A percentile compares a stretch with the other conserved stretches of the same genome.
phyloP scores from a whole-genome alignment of 805 yeast genomes.

The Torulaspora maleeae region DNA sequence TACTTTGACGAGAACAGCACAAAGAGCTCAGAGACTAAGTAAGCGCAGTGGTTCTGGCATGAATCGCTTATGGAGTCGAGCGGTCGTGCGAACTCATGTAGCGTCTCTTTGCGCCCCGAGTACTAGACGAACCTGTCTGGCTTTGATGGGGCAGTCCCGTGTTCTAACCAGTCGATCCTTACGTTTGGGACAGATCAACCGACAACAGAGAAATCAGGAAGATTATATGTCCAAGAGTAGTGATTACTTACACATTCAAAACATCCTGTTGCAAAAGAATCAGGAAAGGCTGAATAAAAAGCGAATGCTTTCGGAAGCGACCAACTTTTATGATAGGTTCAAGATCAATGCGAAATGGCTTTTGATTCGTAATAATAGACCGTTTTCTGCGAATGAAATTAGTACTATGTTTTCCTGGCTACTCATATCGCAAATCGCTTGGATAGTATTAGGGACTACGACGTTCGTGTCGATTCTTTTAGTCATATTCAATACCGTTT shows the following conservation, averaged over 20 bases:
- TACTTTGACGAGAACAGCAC: neutral
- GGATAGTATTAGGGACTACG: slow-evolving; percentile 82
- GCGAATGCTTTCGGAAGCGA: slow-evolving; percentile 40
- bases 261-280: slow-evolving; percentile 20
- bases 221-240: slow-evolving; percentile 21
- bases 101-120: neutral
- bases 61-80: neutral
- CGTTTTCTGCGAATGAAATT: slow-evolving; percentile 83
- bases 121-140: neutral
- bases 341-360: slow-evolving; percentile 68
- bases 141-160: neutral
- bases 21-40: neutral
- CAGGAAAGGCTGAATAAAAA: slow-evolving; percentile 33
- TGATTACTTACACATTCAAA: slow-evolving; percentile 25
- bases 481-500: slow-evolving; percentile 69
- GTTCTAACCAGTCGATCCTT: neutral
- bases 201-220: slow-evolving; percentile 4
- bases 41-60: neutral
- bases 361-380: slow-evolving; percentile 69
- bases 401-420: slow-evolving; percentile 89
- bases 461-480: slow-evolving; percentile 80
- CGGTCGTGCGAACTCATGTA: neutral
- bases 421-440: slow-evolving; percentile 73
- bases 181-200: neutral
- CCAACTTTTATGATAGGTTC: slow-evolving; percentile 42